Evolutionary conservation across 495 filamentous ascomycete species (phyloP).

Genomic region (Aspergillus sparsus): DNA sequence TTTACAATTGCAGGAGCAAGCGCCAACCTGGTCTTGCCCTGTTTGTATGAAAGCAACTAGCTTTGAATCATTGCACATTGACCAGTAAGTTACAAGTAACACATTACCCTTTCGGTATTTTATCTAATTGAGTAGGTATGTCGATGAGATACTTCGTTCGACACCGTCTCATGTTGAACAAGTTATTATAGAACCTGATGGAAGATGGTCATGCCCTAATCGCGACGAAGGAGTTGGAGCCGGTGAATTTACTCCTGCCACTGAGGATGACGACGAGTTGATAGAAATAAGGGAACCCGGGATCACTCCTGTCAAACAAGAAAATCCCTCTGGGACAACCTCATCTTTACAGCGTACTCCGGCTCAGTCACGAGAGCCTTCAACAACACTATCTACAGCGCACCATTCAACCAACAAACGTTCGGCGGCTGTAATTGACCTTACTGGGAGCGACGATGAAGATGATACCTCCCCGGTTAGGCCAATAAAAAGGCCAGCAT

Average conservation of each 20-base stretch:
- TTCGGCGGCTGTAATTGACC: slow-evolving; percentile 68
- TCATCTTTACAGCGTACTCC: slow-evolving; percentile 52
- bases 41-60: slow-evolving; percentile 82
- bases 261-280: slow-evolving; percentile 66
- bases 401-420: slow-evolving; percentile 59
- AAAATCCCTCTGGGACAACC: slow-evolving; percentile 34
- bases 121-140: slow-evolving; percentile 62
- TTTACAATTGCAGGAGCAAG: slow-evolving; percentile 91
- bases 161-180: slow-evolving; percentile 73
- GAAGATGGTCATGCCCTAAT: slow-evolving; percentile 65
- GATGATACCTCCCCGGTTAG: slow-evolving; percentile 63
- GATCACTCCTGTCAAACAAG: slow-evolving; percentile 48
- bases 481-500: slow-evolving; percentile 53
- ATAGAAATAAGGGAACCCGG: slow-evolving; percentile 64
- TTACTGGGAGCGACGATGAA: slow-evolving; percentile 74
- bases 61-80: slow-evolving; percentile 80
- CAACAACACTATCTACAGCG: slow-evolving; percentile 47
- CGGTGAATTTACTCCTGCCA: slow-evolving; percentile 41
- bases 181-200: slow-evolving; percentile 86
- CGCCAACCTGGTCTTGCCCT: slow-evolving; percentile 91
- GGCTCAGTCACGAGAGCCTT: slow-evolving; percentile 56
- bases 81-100: slow-evolving; percentile 63
- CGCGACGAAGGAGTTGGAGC: slow-evolving; percentile 37
- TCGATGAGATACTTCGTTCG: slow-evolving; percentile 75
- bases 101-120: background rate